These are phyloP conservation scores for Penicillium sp. DNA, from an alignment of 2,329 filamentous ascomycete species.

Conservation along the genomic window DNA sequence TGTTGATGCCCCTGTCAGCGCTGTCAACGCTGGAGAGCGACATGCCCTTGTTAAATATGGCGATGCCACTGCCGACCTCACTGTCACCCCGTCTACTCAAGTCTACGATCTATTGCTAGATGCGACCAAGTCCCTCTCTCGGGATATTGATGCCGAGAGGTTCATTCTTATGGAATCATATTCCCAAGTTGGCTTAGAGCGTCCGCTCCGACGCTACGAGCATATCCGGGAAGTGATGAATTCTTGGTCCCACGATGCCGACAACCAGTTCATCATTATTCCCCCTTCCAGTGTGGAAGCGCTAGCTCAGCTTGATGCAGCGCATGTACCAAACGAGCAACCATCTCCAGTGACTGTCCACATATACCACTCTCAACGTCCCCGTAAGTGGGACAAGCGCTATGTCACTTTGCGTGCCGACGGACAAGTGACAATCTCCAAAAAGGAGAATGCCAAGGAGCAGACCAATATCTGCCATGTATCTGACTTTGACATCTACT, in stretches of 20 bases:
- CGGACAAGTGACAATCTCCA: constrained; percentile 70
- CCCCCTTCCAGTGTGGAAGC: constrained; percentile 55
- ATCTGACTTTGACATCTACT: constrained; percentile 90
- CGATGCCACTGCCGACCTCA: constrained; percentile 67
- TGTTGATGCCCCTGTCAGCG: constrained; percentile 75
- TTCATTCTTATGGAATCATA: constrained; percentile 79
- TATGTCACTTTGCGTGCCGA: constrained; percentile 70
- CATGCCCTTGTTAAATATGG: constrained; percentile 71
- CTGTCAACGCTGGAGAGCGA: constrained; percentile 75
- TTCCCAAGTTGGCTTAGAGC: constrained; percentile 71
- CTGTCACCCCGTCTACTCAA: constrained; percentile 72
- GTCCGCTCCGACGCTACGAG: constrained; percentile 82
- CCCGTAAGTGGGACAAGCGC: constrained; percentile 85
- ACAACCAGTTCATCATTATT: constrained; percentile 71
- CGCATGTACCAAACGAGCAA: constrained; percentile 61
- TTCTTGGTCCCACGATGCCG: constrained; percentile 81
- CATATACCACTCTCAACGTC: constrained; percentile 76
- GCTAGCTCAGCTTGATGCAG: constrained; percentile 56
- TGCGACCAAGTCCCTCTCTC: constrained; percentile 62
- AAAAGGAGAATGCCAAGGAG: constrained; percentile 70
- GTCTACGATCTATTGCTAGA: constrained; percentile 69
- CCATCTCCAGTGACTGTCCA: constrained; percentile 67
- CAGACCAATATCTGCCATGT: constrained; percentile 73
- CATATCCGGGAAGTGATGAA: constrained; percentile 83
- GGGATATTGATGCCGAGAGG: constrained; percentile 62